A percentile compares a stretch with the other conserved stretches of the same genome.
Evolutionary conservation across 345 rosid genomes (phyloP).

Genomic region (Eutrema japonicum): DNA sequence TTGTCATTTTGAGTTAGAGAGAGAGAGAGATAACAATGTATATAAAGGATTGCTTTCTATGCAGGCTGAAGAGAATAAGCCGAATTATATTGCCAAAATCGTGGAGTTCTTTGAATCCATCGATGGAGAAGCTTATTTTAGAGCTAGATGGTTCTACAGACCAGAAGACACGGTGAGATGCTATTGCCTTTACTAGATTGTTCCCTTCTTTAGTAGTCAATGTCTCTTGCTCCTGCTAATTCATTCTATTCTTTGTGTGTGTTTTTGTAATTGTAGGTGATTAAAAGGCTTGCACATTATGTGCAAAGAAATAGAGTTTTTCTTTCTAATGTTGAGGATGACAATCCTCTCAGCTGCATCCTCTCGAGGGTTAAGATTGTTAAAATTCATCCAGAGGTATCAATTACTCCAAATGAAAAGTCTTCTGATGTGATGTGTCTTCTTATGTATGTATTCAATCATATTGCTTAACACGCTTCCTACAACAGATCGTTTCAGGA

Average conservation of each 20-base stretch:
- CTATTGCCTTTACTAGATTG: too few relatives aligned
- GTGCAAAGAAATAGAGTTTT: slow-evolving; percentile 43
- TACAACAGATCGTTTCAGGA: slow-evolving; percentile 26
- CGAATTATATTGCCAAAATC: slow-evolving; percentile 44
- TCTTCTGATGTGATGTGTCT: too few relatives aligned
- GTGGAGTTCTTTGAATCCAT: background rate
- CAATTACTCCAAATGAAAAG: too few relatives aligned
- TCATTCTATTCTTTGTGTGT: too few relatives aligned
- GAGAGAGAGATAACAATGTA: too few relatives aligned
- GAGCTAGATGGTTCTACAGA: slow-evolving; percentile 20
- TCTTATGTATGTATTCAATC: background rate
- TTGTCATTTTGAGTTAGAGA: too few relatives aligned
- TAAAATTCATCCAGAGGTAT: slow-evolving; percentile 16
- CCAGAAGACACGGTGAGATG: slow-evolving; percentile 49
- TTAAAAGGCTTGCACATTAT: slow-evolving; percentile 18
- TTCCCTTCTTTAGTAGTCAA: too few relatives aligned
- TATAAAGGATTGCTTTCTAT: background rate
- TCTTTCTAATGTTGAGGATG: slow-evolving; percentile 48
- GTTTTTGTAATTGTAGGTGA: slow-evolving; percentile 34
- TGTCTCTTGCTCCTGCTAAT: too few relatives aligned
- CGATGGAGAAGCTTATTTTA: background rate
- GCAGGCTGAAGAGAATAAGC: slow-evolving; percentile 35
- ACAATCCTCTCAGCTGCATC: slow-evolving; percentile 49
- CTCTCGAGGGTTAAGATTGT: slow-evolving; percentile 32
- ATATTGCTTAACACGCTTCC: background rate